phyloP scores from a whole-genome alignment of 2,329 filamentous ascomycete genomes.

The Dothiorella sarmentorum region DNA sequence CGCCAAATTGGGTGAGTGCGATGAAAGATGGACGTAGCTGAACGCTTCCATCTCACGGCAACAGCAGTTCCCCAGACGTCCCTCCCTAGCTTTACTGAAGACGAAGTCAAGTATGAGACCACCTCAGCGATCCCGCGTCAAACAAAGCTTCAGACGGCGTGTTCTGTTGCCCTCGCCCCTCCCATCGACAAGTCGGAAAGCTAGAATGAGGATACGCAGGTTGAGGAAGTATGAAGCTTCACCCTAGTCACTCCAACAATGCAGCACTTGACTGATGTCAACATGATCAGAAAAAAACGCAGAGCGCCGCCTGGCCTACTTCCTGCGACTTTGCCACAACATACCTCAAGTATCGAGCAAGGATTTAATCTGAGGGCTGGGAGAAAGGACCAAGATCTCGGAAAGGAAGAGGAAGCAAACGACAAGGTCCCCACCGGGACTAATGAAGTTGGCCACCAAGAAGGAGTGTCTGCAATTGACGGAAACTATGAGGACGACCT shows the following conservation, averaged over 20 bases:
- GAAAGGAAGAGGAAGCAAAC: not conserved
- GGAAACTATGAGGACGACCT: slow-evolving; percentile 2
- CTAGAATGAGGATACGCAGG: not conserved
- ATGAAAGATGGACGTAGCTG: too few relatives aligned
- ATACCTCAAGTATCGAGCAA: too few relatives aligned
- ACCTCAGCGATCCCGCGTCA: not conserved
- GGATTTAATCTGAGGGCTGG: too few relatives aligned
- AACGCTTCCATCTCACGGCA: not conserved
- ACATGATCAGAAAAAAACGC: not conserved
- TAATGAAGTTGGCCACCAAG: not conserved
- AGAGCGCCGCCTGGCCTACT: not conserved
- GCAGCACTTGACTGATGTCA: not conserved
- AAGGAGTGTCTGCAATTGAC: not conserved
- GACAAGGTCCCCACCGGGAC: not conserved
- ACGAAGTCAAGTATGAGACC: too few relatives aligned
- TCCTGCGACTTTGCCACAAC: not conserved
- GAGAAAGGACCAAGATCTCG: too few relatives aligned
- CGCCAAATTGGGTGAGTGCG: too few relatives aligned
- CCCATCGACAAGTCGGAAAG: not conserved
- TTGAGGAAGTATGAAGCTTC: slow-evolving; percentile 4
- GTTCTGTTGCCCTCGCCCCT: not conserved
- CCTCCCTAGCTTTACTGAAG: too few relatives aligned
- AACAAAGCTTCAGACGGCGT: not conserved
- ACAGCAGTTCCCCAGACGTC: too few relatives aligned
- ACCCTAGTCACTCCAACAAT: not conserved